phyloP scores from a whole-genome alignment of 176 grass and related monocot species.

The Bothriochloa decipiens region DNA sequence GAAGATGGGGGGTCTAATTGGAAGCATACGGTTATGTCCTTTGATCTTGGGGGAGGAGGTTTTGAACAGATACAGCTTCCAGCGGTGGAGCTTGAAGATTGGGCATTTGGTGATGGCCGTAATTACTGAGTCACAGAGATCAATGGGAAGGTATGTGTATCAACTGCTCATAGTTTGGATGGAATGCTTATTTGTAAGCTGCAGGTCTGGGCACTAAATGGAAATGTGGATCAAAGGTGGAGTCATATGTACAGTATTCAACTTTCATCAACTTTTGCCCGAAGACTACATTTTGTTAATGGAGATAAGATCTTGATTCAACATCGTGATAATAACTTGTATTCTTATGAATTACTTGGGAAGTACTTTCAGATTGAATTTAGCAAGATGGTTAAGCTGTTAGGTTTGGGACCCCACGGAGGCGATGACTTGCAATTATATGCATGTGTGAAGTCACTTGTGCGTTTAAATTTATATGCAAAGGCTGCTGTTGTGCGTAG shows the following conservation, averaged over 20 bases:
- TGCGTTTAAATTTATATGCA: conserved; percentile 25
- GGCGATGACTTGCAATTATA: not conserved
- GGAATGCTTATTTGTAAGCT: not conserved
- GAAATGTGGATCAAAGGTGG: conserved; percentile 11
- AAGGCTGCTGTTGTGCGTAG: conserved; percentile 14
- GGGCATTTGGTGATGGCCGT: not conserved
- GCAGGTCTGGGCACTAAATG: conserved; percentile 34
- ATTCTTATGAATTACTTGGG: not conserved
- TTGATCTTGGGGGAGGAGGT: conserved; percentile 30
- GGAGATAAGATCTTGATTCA: conserved; percentile 39
- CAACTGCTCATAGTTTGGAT: not conserved
- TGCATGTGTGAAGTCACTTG: conserved; percentile 13
- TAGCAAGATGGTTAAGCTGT: conserved; percentile 2
- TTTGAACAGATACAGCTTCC: conserved; percentile 5
- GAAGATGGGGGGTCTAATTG: not conserved
- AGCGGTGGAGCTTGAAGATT: not conserved
- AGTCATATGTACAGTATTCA: conserved; percentile 7
- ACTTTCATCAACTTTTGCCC: not conserved
- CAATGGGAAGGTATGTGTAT: conserved; percentile 25
- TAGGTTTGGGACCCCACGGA: not conserved
- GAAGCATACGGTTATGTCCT: conserved; percentile 9
- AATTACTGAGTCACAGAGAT: conserved; percentile 10
- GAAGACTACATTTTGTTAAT: not conserved
- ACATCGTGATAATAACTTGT: not conserved
- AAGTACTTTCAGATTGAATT: not conserved